phyloP scores from a whole-genome alignment of 306 rosid genomes.

The Malus sieversii region DNA sequence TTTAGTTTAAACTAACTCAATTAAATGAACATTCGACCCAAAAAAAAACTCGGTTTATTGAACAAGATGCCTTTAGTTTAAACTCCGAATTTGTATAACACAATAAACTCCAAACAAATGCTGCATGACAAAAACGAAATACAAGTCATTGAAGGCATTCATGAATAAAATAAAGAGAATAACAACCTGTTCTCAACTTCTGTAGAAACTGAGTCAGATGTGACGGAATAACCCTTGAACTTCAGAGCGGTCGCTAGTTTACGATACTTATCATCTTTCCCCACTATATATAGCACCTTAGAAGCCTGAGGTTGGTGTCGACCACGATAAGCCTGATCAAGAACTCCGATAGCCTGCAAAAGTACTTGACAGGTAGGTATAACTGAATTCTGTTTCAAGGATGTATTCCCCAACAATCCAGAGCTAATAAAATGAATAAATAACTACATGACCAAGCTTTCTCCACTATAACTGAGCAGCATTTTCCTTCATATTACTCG shows the following conservation, averaged over 20 bases:
- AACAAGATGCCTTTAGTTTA: not conserved
- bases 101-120: too few relatives aligned
- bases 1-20: not conserved
- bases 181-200: conserved; percentile 39
- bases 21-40: too few relatives aligned
- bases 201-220: conserved; percentile 16
- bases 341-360: conserved; percentile 42
- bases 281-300: conserved; percentile 39
- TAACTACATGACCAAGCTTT: not conserved
- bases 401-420: not conserved
- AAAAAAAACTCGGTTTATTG: too few relatives aligned
- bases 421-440: not conserved
- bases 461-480: not conserved
- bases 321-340: conserved; percentile 29
- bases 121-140: not conserved
- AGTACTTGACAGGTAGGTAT: conserved; percentile 1
- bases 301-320: conserved; percentile 11
- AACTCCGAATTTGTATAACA: not conserved
- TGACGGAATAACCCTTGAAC: conserved; percentile 35
- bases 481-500: not conserved
- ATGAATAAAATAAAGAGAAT: not conserved
- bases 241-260: conserved; percentile 37
- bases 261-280: conserved; percentile 32
- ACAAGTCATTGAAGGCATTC: not conserved
- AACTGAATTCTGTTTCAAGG: not conserved